phyloP scores from a whole-genome alignment of 208 protist species.

The Crithidia acanthocephali region DNA sequence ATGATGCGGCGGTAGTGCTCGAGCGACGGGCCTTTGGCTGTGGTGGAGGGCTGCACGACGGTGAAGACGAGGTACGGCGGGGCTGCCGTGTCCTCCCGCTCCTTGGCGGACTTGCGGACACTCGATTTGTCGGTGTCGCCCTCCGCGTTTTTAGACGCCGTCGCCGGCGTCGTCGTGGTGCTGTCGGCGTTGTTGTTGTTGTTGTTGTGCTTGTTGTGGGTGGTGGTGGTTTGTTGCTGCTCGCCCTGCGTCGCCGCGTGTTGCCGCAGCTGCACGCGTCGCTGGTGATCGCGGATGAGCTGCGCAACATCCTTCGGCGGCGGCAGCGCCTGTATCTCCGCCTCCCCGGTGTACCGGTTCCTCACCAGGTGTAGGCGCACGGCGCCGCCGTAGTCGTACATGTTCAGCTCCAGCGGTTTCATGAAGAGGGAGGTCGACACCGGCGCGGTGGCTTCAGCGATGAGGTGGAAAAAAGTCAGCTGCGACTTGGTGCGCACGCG shows the following conservation, averaged over 20 bases:
- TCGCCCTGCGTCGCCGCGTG: background rate
- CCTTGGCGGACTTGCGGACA: constrained; percentile 11
- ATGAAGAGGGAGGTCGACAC: constrained; percentile 51
- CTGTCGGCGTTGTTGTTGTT: background rate
- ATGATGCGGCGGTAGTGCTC: constrained; percentile 36
- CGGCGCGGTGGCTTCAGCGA: constrained; percentile 43
- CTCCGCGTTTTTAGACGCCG: background rate
- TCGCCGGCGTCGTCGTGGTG: constrained; percentile 3
- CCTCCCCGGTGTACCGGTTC: constrained; percentile 21
- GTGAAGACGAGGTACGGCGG: constrained; percentile 36
- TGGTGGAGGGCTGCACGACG: constrained; percentile 35
- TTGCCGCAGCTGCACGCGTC: constrained; percentile 24
- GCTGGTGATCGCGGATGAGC: constrained; percentile 33
- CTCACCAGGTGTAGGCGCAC: constrained; percentile 37
- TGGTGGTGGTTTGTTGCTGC: background rate
- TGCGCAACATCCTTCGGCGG: constrained; percentile 40
- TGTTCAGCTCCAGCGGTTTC: constrained; percentile 39
- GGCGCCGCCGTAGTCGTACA: constrained; percentile 59
- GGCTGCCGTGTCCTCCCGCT: constrained; percentile 2
- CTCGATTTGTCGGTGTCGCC: background rate
- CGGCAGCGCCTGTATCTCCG: constrained; percentile 41
- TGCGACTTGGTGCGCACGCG: constrained; percentile 37
- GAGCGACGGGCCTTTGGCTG: constrained; percentile 29
- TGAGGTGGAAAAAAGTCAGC: constrained; percentile 37
- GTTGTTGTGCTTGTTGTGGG: background rate